Base-by-base conservation (phyloP, 2,329 filamentous ascomycete genomes). In the Onygenales sp. region DNA sequence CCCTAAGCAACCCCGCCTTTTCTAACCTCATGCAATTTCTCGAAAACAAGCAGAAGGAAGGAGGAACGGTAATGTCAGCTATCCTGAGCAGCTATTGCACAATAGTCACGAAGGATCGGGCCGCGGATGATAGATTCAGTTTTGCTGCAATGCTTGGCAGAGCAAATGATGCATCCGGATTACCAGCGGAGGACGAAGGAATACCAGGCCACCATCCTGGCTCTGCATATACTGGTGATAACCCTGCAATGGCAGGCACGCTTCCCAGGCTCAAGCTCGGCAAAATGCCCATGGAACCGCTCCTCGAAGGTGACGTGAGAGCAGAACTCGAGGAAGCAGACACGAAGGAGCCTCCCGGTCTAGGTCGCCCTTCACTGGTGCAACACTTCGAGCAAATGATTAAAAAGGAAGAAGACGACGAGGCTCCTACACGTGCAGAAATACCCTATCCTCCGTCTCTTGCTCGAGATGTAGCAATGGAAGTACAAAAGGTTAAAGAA, bases 401-500 rank as follows among this genome's bases (percentile, higher is more conserved):
- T 57, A 98, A 98, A 74, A 82, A 86, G 31, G 93, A 96, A 69
- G 91, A 95, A 36, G 86, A 86, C 50, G 85, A 86, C 31, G 93
- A 97, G 65, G 88, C 79, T 0, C 91, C 91, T 2, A 85, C 76
- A 47, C 82, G 91, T 43, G 78, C 85, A 13, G 86, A 91, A 27
- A 80, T 97, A 21, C 92, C 93, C 2, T 82, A 94, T 21, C 93
- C 93, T 1, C 87, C 90, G 4, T 94, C 92, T 0, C 82, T 90
- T 14, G 89, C 90, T 2, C 81, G 91, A 56, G 93, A 98, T 62
- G 90, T 98, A 6, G 83, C 88, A 32, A 88, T 96, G 74, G 93
- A 97, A 69, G 90, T 97, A 62, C 88, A 93, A 64, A 93, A 92
- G 66, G 83, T 97, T 8, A 88, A 89, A 59, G 93, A 98, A 69